These are phyloP conservation scores for Colletotrichum sp. DNA, from an alignment of 2,329 filamentous ascomycete genomes.

Conservation along the genomic window DNA sequence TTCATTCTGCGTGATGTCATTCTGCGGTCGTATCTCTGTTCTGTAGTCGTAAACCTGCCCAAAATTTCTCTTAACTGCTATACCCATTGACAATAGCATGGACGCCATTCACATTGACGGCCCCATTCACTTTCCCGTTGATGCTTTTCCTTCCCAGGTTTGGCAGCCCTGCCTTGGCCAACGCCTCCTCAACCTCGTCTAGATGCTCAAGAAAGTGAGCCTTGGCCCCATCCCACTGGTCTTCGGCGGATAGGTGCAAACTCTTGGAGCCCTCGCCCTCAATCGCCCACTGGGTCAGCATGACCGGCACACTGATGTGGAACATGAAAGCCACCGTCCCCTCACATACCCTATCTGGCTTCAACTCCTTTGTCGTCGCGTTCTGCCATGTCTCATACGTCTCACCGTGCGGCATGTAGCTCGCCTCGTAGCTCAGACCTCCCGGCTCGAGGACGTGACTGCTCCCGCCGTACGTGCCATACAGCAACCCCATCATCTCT, in stretches of 20 bases:
- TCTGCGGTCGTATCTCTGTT: neutral
- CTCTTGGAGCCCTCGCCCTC: conserved; percentile 22
- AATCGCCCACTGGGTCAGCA: conserved; percentile 28
- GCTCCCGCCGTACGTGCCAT: conserved; percentile 34
- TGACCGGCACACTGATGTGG: conserved; percentile 26
- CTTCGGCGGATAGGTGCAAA: conserved; percentile 19
- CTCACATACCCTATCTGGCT: conserved; percentile 45
- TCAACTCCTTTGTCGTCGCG: conserved; percentile 24
- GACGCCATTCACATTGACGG: neutral
- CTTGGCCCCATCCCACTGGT: conserved; percentile 27
- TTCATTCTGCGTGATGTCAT: neutral
- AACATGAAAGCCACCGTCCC: conserved; percentile 56
- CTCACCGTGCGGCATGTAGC: conserved; percentile 40
- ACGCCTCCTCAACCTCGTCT: conserved; percentile 25
- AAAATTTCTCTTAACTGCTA: neutral
- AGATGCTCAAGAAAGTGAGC: conserved; percentile 30
- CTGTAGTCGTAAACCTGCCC: neutral
- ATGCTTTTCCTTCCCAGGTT: neutral
- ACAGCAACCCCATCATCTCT: conserved; percentile 59
- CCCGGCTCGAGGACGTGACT: conserved; percentile 30
- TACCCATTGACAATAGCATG: neutral
- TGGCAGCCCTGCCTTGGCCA: conserved; percentile 16
- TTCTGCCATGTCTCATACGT: conserved; percentile 33
- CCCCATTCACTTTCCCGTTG: neutral
- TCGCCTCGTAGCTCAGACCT: conserved; percentile 34